A percentile compares a stretch with the other conserved stretches of the same genome.
Conservation (phyloP, 768 basidiomycete genomes). For the Suillus subaureus region DNA sequence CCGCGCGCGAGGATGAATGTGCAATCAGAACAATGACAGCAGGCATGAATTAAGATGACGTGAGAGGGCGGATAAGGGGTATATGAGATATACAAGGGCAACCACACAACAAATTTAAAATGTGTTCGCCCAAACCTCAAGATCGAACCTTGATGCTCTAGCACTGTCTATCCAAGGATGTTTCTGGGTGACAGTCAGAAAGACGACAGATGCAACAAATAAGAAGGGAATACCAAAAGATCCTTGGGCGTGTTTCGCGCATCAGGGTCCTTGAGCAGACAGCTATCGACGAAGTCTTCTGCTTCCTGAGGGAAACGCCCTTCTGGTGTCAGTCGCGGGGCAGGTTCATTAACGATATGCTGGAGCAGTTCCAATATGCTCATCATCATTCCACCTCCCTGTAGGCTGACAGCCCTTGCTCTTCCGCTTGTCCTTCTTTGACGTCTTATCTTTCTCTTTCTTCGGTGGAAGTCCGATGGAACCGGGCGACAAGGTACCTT, state of each 20-base stretch:
- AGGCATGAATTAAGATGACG: conserved; percentile 30
- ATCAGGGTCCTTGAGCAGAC: conserved; percentile 89
- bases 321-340: conserved; percentile 80
- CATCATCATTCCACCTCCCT: conserved; percentile 98
- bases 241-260: conserved; percentile 85
- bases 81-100: conserved; percentile 13
- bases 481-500: conserved; percentile 77
- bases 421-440: conserved; percentile 82
- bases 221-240: conserved; percentile 59
- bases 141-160: conserved; percentile 60
- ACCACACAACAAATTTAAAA: conserved; percentile 44
- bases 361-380: conserved; percentile 95
- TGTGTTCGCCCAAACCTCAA: conserved; percentile 80
- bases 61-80: conserved; percentile 16
- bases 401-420: conserved; percentile 90
- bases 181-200: conserved; percentile 45
- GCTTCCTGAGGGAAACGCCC: conserved; percentile 74
- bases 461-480: conserved; percentile 47
- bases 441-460: conserved; percentile 44
- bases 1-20: conserved; percentile 31
- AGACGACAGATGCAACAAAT: conserved; percentile 7
- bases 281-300: conserved; percentile 86
- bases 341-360: conserved; percentile 98
- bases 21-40: conserved; percentile 25
- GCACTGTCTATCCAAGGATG: conserved; percentile 75